Conservation (phyloP, 176 grass and related monocot species). For the Pontederia crassipes region DNA sequence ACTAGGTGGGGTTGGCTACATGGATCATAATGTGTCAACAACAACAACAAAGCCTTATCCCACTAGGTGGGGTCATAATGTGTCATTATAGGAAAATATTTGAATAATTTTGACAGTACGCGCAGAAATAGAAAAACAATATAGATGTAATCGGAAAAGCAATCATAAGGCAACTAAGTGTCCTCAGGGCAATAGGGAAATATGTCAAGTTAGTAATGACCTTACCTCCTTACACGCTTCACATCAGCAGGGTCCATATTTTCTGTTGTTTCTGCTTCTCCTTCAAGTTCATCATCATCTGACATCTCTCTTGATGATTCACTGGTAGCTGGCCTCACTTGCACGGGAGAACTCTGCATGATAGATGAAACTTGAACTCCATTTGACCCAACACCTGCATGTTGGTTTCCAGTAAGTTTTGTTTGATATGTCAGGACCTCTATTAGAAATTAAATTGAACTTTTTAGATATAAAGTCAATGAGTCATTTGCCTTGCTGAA, state of each 20-base stretch:
- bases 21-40: too few species aligned
- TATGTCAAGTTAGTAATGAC: background rate
- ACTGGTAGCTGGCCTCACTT: slow-evolving; percentile 35
- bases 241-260: slow-evolving; percentile 29
- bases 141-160: background rate
- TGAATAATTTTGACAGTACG: too few species aligned
- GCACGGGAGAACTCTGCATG: slow-evolving; percentile 28
- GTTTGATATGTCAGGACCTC: too few species aligned
- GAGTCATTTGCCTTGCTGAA: too few species aligned
- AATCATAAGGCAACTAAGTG: background rate
- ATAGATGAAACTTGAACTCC: slow-evolving; percentile 24
- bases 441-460: background rate
- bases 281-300: slow-evolving; percentile 60
- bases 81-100: too few species aligned
- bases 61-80: too few species aligned
- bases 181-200: too few species aligned
- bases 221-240: slow-evolving; percentile 61
- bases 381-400: slow-evolving; percentile 6
- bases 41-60: too few species aligned
- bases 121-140: too few species aligned
- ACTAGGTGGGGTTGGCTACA: too few species aligned
- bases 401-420: slow-evolving; percentile 18
- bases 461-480: too few species aligned
- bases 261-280: slow-evolving; percentile 39
- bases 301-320: slow-evolving; percentile 48